These are phyloP conservation scores for Starmerella bacillaris DNA, from an alignment of 805 yeast species.

Conservation along the genomic window DNA sequence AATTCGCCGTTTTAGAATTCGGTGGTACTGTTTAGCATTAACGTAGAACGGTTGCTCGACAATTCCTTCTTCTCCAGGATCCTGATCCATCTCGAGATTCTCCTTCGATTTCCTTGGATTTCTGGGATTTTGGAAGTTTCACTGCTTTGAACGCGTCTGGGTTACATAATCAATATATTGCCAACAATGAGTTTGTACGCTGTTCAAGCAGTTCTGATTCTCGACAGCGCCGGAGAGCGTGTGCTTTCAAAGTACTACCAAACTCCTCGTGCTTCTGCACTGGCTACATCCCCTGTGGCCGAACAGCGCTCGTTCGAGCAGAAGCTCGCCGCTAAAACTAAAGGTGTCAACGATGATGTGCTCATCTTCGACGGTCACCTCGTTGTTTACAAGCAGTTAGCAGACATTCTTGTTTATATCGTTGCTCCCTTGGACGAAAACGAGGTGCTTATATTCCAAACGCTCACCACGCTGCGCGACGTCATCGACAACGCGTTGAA, in stretches of 20 bases:
- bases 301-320: conserved; percentile 66
- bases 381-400: conserved; percentile 69
- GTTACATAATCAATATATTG: too few species aligned
- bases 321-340: conserved; percentile 53
- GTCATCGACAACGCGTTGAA: conserved; percentile 61
- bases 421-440: conserved; percentile 68
- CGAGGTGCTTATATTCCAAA: conserved; percentile 60
- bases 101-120: too few species aligned
- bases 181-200: conserved; percentile 47
- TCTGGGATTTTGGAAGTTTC: too few species aligned
- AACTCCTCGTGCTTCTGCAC: conserved; percentile 30
- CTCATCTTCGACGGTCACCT: conserved; percentile 60
- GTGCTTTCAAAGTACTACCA: conserved; percentile 74
- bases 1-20: conserved; percentile 78
- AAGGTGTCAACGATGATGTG: conserved; percentile 64
- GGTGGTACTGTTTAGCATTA: conserved; percentile 92
- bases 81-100: too few species aligned
- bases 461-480: conserved; percentile 60
- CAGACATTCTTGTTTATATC: conserved; percentile 56
- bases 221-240: conserved; percentile 67
- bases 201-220: conserved; percentile 58
- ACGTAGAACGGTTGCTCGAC: conserved; percentile 87
- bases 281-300: conserved; percentile 29
- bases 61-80: conserved; percentile 3
- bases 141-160: too few species aligned